Conservation (phyloP, 345 rosid species). For the Arabidopsis thaliana region DNA sequence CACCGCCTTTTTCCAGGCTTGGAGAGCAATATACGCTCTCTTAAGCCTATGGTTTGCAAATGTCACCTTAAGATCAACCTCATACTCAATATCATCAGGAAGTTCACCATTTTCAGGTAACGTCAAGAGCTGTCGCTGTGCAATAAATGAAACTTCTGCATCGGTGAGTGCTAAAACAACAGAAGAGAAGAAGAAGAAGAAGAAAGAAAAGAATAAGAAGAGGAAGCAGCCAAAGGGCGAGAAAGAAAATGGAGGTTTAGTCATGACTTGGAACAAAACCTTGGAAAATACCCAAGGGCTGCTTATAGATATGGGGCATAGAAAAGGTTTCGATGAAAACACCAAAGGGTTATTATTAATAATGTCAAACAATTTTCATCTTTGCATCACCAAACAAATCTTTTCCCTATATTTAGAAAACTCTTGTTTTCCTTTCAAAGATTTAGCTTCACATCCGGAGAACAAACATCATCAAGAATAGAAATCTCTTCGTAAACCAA, state of each 20-base stretch:
- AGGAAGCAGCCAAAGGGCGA: constrained; percentile 65
- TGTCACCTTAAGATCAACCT: constrained; percentile 45
- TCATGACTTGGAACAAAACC: constrained; percentile 54
- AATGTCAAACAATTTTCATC: constrained; percentile 32
- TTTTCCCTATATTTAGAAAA: constrained; percentile 26
- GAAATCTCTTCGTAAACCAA: not conserved
- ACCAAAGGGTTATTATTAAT: constrained; percentile 32
- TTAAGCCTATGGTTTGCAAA: constrained; percentile 67
- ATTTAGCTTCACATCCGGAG: constrained; percentile 34
- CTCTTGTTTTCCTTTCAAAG: constrained; percentile 27
- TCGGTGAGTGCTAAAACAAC: constrained; percentile 54
- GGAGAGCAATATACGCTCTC: constrained; percentile 71
- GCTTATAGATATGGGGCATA: constrained; percentile 54
- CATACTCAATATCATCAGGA: constrained; percentile 42
- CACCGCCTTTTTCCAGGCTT: constrained; percentile 75
- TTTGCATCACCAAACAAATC: constrained; percentile 33
- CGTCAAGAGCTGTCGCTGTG: constrained; percentile 68
- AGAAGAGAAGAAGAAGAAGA: constrained; percentile 39
- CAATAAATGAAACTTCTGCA: constrained; percentile 61
- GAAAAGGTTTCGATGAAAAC: constrained; percentile 32
- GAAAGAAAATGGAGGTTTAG: constrained; percentile 41
- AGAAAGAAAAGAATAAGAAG: constrained; percentile 39
- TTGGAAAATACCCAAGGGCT: constrained; percentile 80
- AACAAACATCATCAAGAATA: constrained; percentile 24
- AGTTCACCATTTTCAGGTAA: constrained; percentile 52